Conservation (phyloP, 139 green algal species). For the Chlorella vulgaris region DNA sequence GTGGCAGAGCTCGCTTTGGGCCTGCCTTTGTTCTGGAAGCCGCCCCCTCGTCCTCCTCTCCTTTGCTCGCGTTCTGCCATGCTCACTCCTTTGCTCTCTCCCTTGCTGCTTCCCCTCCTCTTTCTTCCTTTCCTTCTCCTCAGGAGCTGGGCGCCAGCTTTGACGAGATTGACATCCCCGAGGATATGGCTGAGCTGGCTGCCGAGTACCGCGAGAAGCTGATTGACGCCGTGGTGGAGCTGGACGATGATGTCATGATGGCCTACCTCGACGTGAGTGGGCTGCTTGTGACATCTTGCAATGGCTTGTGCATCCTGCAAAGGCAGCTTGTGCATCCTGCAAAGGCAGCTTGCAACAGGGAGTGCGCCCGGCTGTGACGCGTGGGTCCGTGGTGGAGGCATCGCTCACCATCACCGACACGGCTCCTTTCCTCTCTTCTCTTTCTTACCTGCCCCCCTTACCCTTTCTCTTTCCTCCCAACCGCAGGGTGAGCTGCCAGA, state of each 20-base stretch:
- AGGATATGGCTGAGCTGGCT: conserved; percentile 82
- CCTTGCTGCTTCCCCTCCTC: no score
- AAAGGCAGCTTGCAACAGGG: no score
- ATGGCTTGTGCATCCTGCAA: background rate
- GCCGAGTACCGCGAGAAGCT: conserved; percentile 90
- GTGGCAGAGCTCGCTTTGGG: no score
- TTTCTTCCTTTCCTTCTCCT: no score
- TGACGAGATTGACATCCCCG: conserved; percentile 85
- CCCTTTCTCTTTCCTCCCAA: background rate
- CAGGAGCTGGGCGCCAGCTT: conserved; percentile 96
- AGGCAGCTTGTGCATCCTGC: background rate
- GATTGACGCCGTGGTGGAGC: conserved; percentile 89
- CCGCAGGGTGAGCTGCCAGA: conserved; percentile 86
- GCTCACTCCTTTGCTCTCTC: no score
- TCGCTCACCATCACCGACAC: no score
- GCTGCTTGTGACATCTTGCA: background rate
- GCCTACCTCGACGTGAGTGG: conserved; percentile 73
- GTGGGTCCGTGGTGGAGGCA: no score
- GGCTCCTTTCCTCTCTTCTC: background rate
- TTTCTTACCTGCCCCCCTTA: background rate
- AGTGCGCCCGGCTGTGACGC: no score
- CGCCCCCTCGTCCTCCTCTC: no score
- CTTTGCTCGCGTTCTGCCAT: no score
- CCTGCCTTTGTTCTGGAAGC: no score
- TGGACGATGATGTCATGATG: conserved; percentile 78